Conservation (phyloP, 2,329 filamentous ascomycete species). For the Cladophialophora chaetospira region DNA sequence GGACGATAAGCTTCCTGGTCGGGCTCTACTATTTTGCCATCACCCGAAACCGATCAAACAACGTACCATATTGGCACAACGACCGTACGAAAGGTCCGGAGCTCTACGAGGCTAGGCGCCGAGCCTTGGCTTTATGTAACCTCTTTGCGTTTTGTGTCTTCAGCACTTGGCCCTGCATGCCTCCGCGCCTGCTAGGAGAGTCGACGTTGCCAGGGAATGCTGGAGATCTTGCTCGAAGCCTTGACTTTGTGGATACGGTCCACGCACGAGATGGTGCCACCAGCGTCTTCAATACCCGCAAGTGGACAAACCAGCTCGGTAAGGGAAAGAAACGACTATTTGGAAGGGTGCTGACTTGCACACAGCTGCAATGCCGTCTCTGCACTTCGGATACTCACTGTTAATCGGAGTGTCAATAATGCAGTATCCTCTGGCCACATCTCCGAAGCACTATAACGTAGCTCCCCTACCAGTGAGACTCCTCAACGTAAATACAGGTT, state of each 20-base stretch:
- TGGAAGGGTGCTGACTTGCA: slow-evolving; percentile 34
- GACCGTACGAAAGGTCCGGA: slow-evolving; percentile 42
- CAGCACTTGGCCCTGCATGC: slow-evolving; percentile 52
- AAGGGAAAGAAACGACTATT: not conserved
- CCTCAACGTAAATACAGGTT: not conserved
- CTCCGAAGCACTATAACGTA: slow-evolving; percentile 48
- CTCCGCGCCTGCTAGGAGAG: slow-evolving; percentile 55
- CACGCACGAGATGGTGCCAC: slow-evolving; percentile 55
- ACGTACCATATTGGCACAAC: slow-evolving; percentile 31
- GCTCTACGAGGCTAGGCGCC: slow-evolving; percentile 56
- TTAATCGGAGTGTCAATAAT: slow-evolving; percentile 53
- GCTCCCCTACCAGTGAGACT: not conserved
- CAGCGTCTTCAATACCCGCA: slow-evolving; percentile 47
- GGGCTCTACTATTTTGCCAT: slow-evolving; percentile 51
- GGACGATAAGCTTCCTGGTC: slow-evolving; percentile 50
- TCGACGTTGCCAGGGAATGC: slow-evolving; percentile 55
- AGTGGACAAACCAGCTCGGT: slow-evolving; percentile 26
- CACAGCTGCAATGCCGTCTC: slow-evolving; percentile 51
- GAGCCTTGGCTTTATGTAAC: slow-evolving; percentile 53
- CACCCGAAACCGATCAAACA: slow-evolving; percentile 35
- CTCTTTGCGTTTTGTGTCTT: slow-evolving; percentile 53
- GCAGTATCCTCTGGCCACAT: slow-evolving; percentile 61
- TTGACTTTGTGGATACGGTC: slow-evolving; percentile 60
- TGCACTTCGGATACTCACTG: slow-evolving; percentile 49
- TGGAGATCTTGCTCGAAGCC: slow-evolving; percentile 61